Conservation (phyloP, 2,329 filamentous ascomycete species). For the Calonectria pseudoturangicola region DNA sequence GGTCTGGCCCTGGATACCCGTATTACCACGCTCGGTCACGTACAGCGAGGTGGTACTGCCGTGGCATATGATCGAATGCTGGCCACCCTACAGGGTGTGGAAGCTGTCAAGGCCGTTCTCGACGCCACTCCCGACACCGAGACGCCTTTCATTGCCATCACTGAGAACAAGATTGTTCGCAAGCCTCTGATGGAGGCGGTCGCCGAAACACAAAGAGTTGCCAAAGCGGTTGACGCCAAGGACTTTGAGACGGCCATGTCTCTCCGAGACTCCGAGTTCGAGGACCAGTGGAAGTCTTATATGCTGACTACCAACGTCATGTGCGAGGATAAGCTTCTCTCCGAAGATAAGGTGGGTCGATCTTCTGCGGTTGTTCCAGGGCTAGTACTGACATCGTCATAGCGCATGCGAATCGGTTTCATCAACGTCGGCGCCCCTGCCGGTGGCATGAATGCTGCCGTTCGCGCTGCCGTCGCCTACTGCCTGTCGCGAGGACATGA, state of each 20-base stretch:
- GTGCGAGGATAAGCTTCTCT: slow-evolving; percentile 79
- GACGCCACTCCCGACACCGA: slow-evolving; percentile 92
- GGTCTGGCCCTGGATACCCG: slow-evolving; percentile 91
- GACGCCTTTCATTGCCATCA: slow-evolving; percentile 96
- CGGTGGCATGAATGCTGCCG: slow-evolving; percentile 98
- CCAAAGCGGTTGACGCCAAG: slow-evolving; percentile 86
- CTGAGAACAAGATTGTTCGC: slow-evolving; percentile 97
- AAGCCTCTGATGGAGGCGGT: slow-evolving; percentile 94
- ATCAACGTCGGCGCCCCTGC: slow-evolving; percentile 98
- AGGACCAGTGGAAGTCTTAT: slow-evolving; percentile 93
- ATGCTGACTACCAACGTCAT: slow-evolving; percentile 91
- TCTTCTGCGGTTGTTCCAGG: background rate
- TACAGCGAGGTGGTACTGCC: slow-evolving; percentile 95
- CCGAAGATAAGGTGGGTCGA: slow-evolving; percentile 79
- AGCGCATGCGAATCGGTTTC: slow-evolving; percentile 95
- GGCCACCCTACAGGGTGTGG: slow-evolving; percentile 92
- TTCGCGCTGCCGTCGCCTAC: slow-evolving; percentile 93
- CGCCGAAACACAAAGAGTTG: slow-evolving; percentile 87
- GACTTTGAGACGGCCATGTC: slow-evolving; percentile 92
- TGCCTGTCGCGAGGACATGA: slow-evolving; percentile 94
- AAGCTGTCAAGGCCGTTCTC: slow-evolving; percentile 93
- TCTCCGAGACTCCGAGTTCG: slow-evolving; percentile 93
- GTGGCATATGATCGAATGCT: slow-evolving; percentile 97
- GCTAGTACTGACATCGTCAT: slow-evolving; percentile 54
- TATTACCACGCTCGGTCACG: slow-evolving; percentile 95